phyloP scores from a whole-genome alignment of 73 alveolate genomes.

The Paraurostyla sp. region DNA sequence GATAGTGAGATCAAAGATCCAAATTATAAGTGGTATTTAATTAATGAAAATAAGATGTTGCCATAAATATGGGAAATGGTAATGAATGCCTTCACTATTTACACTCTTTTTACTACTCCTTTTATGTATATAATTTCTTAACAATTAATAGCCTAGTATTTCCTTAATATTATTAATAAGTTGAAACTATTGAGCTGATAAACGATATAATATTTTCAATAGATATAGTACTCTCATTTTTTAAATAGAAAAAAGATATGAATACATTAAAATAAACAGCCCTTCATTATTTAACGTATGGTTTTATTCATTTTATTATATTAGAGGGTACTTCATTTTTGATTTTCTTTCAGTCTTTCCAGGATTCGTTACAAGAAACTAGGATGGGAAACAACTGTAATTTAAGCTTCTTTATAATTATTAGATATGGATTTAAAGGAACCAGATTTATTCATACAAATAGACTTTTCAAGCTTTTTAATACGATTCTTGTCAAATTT shows the following conservation, averaged over 20 bases:
- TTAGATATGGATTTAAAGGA: slow-evolving; percentile 17
- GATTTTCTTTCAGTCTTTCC: slow-evolving; percentile 60
- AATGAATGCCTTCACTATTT: slow-evolving; percentile 52
- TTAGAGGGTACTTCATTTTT: slow-evolving; percentile 45
- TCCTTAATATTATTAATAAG: not conserved
- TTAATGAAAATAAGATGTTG: slow-evolving; percentile 14
- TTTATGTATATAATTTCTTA: slow-evolving; percentile 20
- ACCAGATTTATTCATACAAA: slow-evolving; percentile 28
- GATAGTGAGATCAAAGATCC: not conserved
- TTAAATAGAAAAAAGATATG: not conserved
- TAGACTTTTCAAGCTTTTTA: slow-evolving; percentile 29
- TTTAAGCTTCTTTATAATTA: no score
- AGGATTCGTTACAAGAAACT: slow-evolving; percentile 21
- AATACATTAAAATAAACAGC: not conserved
- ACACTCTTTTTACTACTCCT: slow-evolving; percentile 53
- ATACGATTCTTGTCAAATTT: slow-evolving; percentile 39
- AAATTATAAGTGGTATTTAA: slow-evolving; percentile 54
- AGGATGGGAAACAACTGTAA: no score
- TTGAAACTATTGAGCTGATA: slow-evolving; percentile 23
- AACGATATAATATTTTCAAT: slow-evolving; percentile 27
- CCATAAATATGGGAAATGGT: slow-evolving; percentile 60
- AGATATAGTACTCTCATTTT: slow-evolving; percentile 52
- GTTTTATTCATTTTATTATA: not conserved
- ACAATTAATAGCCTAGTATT: not conserved
- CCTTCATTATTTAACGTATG: not conserved